phyloP scores from a whole-genome alignment of 495 filamentous ascomycete species.

The Aspergillus coremiiformis region DNA sequence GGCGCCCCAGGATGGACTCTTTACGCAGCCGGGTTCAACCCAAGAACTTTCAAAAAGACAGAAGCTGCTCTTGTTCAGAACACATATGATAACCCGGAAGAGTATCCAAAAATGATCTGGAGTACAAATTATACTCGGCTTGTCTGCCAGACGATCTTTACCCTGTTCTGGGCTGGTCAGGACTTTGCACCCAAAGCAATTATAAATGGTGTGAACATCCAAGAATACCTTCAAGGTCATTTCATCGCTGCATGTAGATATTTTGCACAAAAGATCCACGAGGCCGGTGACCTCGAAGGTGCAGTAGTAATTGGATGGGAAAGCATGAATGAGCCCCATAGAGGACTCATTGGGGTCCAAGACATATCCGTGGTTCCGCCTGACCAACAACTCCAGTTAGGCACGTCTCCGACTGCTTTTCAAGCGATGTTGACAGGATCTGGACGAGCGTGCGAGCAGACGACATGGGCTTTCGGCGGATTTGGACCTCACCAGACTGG shows the following conservation, averaged over 20 bases:
- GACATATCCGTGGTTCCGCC: slow-evolving; percentile 75
- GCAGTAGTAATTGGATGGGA: slow-evolving; percentile 93
- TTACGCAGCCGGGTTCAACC: slow-evolving; percentile 88
- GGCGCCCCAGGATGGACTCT: slow-evolving; percentile 97
- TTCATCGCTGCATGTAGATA: slow-evolving; percentile 73
- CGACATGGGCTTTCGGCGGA: slow-evolving; percentile 88
- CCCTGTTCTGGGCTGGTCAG: slow-evolving; percentile 84
- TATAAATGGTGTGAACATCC: slow-evolving; percentile 90
- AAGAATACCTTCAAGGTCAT: slow-evolving; percentile 88
- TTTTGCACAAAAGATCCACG: slow-evolving; percentile 75
- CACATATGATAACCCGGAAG: slow-evolving; percentile 75
- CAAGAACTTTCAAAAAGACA: slow-evolving; percentile 72
- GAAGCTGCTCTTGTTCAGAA: slow-evolving; percentile 95
- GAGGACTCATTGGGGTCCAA: slow-evolving; percentile 78
- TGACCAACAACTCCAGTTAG: slow-evolving; percentile 88
- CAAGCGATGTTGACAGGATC: slow-evolving; percentile 88
- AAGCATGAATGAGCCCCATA: slow-evolving; percentile 87
- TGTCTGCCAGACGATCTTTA: slow-evolving; percentile 85
- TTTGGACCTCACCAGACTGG: slow-evolving; percentile 89
- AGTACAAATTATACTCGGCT: slow-evolving; percentile 91
- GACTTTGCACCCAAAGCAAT: slow-evolving; percentile 95
- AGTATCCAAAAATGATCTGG: slow-evolving; percentile 99
- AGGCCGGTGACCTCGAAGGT: slow-evolving; percentile 82
- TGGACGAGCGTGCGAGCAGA: slow-evolving; percentile 79
- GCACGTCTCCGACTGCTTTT: slow-evolving; percentile 89